These are phyloP conservation scores for Wickerhamomyces subpelliculosus DNA, from an alignment of 805 yeast species.

Conservation along the genomic window DNA sequence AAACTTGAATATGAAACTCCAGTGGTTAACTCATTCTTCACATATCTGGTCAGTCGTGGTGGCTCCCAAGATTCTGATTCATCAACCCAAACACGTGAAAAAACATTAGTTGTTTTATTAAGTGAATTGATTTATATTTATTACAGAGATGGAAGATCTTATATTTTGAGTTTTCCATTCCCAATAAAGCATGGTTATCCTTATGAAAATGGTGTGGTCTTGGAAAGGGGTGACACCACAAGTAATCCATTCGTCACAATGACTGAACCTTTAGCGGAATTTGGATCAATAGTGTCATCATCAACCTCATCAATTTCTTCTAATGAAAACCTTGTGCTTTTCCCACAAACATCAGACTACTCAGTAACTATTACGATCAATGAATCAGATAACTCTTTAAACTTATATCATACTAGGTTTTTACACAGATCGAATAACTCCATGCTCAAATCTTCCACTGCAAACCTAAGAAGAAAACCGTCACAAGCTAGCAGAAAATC, in stretches of 20 bases:
- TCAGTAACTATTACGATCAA: constrained; percentile 53
- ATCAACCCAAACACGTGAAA: constrained; percentile 7
- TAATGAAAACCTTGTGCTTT: constrained; percentile 48
- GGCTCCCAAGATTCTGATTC: constrained; percentile 12
- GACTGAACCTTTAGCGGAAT: constrained; percentile 67
- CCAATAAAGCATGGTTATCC: constrained; percentile 51
- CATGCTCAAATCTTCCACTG: constrained; percentile 3
- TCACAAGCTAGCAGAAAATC: constrained; percentile 4
- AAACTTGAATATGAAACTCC: constrained; percentile 43
- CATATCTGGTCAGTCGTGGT: constrained; percentile 36
- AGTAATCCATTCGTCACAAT: constrained; percentile 46
- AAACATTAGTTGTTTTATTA: constrained; percentile 54
- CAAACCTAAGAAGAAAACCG: constrained; percentile 14
- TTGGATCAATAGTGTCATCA: constrained; percentile 65
- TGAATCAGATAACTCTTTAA: constrained; percentile 35
- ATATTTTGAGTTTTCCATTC: constrained; percentile 65
- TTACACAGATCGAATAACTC: constrained; percentile 26
- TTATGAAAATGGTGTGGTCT: constrained; percentile 59
- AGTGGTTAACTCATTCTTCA: constrained; percentile 54
- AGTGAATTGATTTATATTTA: constrained; percentile 57
- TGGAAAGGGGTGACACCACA: constrained; percentile 38
- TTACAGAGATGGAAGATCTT: constrained; percentile 50
- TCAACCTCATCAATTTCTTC: constrained; percentile 59
- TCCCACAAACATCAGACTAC: constrained; percentile 37
- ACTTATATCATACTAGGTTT: constrained; percentile 50